Conservation (phyloP, 78 protist genomes). For the Protostelium mycophagum region DNA sequence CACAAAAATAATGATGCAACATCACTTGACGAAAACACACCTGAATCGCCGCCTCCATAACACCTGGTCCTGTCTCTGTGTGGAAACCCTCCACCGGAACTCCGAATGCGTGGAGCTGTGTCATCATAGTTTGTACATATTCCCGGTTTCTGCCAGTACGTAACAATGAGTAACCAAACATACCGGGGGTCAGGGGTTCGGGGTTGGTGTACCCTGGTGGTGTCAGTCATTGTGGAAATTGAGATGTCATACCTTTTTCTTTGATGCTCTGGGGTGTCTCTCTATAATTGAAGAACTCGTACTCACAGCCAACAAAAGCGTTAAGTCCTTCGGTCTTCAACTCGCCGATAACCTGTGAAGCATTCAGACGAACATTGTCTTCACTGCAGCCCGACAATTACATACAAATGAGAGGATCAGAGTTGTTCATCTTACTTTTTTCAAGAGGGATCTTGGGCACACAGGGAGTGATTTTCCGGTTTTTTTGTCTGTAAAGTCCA, state of each 20-base stretch:
- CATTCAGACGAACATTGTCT: neutral
- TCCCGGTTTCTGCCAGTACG: conserved; percentile 19
- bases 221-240: neutral
- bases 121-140: conserved; percentile 11
- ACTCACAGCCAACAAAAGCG: conserved; percentile 54
- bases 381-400: conserved; percentile 14
- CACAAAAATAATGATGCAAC: neutral
- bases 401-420: neutral
- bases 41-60: conserved; percentile 49
- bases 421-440: neutral
- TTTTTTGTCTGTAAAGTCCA: conserved; percentile 21
- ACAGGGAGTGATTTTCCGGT: conserved; percentile 21
- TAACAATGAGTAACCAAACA: conserved; percentile 55
- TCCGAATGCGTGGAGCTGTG: conserved; percentile 20
- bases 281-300: conserved; percentile 50
- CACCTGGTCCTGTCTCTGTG: conserved; percentile 71
- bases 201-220: conserved; percentile 5
- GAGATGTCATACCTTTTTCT: neutral
- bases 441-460: conserved; percentile 49
- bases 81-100: conserved; percentile 60
- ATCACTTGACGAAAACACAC: neutral
- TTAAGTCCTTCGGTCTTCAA: conserved; percentile 9
- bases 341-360: conserved; percentile 7
- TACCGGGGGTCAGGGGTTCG: conserved; percentile 38
- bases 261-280: conserved; percentile 24